Percentiles rank a stretch among this genome's conserved stretches.
phyloP scores from a whole-genome alignment of 1,139 yeast species.

The Yamadazyma siamensis region DNA sequence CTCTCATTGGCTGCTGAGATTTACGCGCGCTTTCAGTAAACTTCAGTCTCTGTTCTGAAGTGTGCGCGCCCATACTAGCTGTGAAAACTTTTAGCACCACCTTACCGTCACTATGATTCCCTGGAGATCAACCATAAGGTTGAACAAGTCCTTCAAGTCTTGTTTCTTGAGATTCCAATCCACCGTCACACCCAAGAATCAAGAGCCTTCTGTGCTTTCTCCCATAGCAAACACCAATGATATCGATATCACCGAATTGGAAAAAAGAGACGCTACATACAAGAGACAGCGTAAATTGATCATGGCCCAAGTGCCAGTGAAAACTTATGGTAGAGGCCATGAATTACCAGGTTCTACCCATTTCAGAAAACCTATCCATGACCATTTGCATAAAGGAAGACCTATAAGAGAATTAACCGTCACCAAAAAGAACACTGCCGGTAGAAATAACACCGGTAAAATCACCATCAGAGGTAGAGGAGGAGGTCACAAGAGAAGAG shows the following conservation, averaged over 20 bases:
- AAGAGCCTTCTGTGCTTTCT: no score
- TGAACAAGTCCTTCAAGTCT: conserved; percentile 3
- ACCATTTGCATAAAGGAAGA: conserved; percentile 80
- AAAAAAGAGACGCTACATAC: conserved; percentile 70
- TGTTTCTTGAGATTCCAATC: conserved; percentile 12
- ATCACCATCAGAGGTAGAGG: conserved; percentile 94
- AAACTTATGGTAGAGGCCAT: conserved; percentile 65
- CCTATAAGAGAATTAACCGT: conserved; percentile 77
- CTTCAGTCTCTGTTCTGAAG: conserved; percentile 4
- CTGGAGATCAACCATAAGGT: conserved; percentile 6
- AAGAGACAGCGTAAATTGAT: conserved; percentile 72
- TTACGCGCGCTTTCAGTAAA: conserved; percentile 7
- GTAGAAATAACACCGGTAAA: conserved; percentile 86
- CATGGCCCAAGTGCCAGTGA: conserved; percentile 67
- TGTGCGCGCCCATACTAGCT: conserved; percentile 1
- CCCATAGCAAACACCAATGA: no score
- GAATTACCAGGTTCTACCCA: conserved; percentile 87
- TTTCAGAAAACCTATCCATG: conserved; percentile 84
- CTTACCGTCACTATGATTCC: conserved; percentile 2
- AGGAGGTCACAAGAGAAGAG: conserved; percentile 92
- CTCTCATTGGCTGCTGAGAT: conserved; percentile 12
- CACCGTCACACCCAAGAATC: no score
- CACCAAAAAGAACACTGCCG: conserved; percentile 72
- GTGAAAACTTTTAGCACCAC: conserved; percentile 3
- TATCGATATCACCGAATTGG: conserved; percentile 62